Conservation (phyloP, 1,284 basidiomycete species). For the Fistulina hepatica region DNA sequence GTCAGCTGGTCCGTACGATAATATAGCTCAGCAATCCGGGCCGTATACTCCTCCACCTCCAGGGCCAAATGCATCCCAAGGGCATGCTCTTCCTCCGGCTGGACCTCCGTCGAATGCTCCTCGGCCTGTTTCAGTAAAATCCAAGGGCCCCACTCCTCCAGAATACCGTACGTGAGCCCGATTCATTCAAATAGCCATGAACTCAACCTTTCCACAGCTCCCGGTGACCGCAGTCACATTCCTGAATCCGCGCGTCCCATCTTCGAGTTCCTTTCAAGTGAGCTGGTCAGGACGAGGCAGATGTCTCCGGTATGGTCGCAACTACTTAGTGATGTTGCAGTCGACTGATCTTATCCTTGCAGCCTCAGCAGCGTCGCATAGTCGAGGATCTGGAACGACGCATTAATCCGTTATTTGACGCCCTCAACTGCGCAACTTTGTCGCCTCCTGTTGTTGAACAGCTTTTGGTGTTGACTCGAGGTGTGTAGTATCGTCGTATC, state of each 20-base stretch:
- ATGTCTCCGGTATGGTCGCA: slow-evolving; percentile 56
- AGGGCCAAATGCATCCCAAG: no score
- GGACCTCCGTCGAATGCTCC: slow-evolving; percentile 26
- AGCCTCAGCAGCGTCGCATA: slow-evolving; percentile 77
- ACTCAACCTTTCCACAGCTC: slow-evolving; percentile 37
- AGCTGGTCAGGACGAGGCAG: slow-evolving; percentile 58
- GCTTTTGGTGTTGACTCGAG: slow-evolving; percentile 54
- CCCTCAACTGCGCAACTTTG: slow-evolving; percentile 83
- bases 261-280: slow-evolving; percentile 53
- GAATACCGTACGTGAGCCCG: slow-evolving; percentile 70
- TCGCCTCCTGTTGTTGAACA: slow-evolving; percentile 63
- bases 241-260: slow-evolving; percentile 61
- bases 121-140: slow-evolving; percentile 22
- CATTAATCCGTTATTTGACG: slow-evolving; percentile 81
- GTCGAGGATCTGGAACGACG: slow-evolving; percentile 85
- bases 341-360: slow-evolving; percentile 6
- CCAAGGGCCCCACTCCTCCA: slow-evolving; percentile 46
- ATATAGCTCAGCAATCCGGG: no score
- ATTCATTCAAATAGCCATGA: slow-evolving; percentile 2
- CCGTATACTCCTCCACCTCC: slow-evolving; percentile 24
- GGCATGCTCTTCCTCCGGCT: slow-evolving; percentile 26
- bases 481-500: slow-evolving; percentile 29
- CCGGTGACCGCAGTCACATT: slow-evolving; percentile 88
- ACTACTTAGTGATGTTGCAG: neutral
- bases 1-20: slow-evolving; percentile 11